phyloP scores from a whole-genome alignment of 1,139 yeast genomes.

The Candida sp. region DNA sequence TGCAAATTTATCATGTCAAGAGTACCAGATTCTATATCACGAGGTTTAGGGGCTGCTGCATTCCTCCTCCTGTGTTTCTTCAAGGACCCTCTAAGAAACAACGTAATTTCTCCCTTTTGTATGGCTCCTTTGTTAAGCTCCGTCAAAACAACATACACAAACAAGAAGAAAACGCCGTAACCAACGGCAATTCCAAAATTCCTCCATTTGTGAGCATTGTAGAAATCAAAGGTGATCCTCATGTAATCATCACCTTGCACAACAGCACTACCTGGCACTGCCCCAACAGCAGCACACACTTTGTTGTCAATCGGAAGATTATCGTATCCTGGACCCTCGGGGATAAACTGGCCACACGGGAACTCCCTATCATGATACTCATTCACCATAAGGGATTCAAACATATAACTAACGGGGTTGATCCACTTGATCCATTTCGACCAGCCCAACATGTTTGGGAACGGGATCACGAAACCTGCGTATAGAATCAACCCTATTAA shows the following conservation, averaged over 20 bases:
- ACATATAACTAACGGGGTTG: constrained; percentile 62
- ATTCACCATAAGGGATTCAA: constrained; percentile 57
- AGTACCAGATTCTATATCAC: constrained; percentile 8
- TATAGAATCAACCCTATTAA: constrained; percentile 56
- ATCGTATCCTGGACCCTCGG: constrained; percentile 42
- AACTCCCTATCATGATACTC: constrained; percentile 55
- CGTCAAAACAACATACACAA: constrained; percentile 56
- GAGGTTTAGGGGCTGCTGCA: neutral
- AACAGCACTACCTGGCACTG: constrained; percentile 54
- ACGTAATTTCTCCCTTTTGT: constrained; percentile 83
- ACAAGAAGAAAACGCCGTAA: constrained; percentile 58
- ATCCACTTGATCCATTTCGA: constrained; percentile 63
- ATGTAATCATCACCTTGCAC: constrained; percentile 68
- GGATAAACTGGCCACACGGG: constrained; percentile 50
- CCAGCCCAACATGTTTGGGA: constrained; percentile 64
- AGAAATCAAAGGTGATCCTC: constrained; percentile 47
- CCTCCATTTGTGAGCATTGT: constrained; percentile 77
- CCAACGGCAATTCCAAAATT: constrained; percentile 74
- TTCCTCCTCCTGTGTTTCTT: constrained; percentile 5
- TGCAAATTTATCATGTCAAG: constrained; percentile 6
- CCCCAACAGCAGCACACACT: constrained; percentile 71
- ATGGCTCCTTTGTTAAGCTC: constrained; percentile 76
- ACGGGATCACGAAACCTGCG: constrained; percentile 63
- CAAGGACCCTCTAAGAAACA: constrained; percentile 40
- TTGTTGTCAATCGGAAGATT: constrained; percentile 29